Evolutionary conservation across 768 basidiomycete species (phyloP).

Genomic region (Ramaria sp.): DNA sequence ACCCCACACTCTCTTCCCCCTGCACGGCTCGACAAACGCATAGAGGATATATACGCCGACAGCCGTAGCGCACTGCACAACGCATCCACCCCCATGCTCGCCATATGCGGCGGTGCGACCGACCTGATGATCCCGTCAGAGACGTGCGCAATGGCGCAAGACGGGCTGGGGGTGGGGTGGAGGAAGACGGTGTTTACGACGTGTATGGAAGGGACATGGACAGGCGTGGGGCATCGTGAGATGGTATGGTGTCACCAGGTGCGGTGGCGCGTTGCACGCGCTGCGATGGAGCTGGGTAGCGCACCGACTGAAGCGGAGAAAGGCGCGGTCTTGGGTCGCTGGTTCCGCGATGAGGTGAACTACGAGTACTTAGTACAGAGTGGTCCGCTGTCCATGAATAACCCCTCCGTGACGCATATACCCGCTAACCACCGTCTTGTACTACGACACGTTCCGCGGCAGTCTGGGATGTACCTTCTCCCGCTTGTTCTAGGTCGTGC

Average conservation of each 20-base stretch:
- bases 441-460: slow-evolving; percentile 30
- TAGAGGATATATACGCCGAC: slow-evolving; percentile 60
- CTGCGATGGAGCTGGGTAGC: slow-evolving; percentile 57
- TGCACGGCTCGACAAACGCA: slow-evolving; percentile 71
- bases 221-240: slow-evolving; percentile 88
- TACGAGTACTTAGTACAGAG: background rate
- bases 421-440: slow-evolving; percentile 28
- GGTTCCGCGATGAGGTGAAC: slow-evolving; percentile 46
- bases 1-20: slow-evolving; percentile 87
- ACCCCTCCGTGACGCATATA: background rate
- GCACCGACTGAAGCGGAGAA: slow-evolving; percentile 18
- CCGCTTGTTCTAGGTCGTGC: slow-evolving; percentile 24
- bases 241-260: slow-evolving; percentile 99
- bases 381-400: too few relatives aligned
- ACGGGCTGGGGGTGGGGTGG: slow-evolving; percentile 21
- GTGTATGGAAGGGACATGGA: slow-evolving; percentile 85
- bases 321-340: slow-evolving; percentile 40
- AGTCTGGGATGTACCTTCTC: slow-evolving; percentile 39
- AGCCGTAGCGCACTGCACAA: slow-evolving; percentile 30
- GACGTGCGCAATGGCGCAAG: slow-evolving; percentile 37
- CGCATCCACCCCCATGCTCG: slow-evolving; percentile 57
- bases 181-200: slow-evolving; percentile 72
- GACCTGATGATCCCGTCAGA: slow-evolving; percentile 92
- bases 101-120: slow-evolving; percentile 84
- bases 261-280: slow-evolving; percentile 77